Conservation (phyloP, 179 eudicot species). For the Sideroxylon spinosum region DNA sequence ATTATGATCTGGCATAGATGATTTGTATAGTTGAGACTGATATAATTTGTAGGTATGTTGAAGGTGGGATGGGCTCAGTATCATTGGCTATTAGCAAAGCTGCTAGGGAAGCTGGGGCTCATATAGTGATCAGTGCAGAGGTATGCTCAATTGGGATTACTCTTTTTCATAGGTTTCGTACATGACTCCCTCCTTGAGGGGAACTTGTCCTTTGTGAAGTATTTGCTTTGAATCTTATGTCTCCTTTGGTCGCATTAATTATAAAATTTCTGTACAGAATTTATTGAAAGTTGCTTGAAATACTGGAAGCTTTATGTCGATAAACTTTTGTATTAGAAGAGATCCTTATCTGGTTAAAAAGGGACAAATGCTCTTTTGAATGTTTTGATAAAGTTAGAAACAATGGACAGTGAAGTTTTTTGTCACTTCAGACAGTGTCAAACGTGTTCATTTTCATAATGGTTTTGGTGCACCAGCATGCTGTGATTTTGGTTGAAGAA, state of each 20-base stretch:
- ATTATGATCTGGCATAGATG: not conserved
- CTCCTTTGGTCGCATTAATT: not conserved
- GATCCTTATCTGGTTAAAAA: not conserved
- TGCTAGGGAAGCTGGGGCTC: slow-evolving; percentile 90
- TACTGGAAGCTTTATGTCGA: not conserved
- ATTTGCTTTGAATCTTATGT: not conserved
- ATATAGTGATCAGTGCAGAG: slow-evolving; percentile 65
- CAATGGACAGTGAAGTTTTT: not conserved
- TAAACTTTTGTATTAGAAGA: not conserved
- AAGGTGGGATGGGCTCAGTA: slow-evolving; percentile 98
- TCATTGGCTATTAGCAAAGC: slow-evolving; percentile 76
- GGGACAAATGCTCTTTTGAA: not conserved
- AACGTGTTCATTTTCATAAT: not conserved
- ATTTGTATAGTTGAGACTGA: slow-evolving; percentile 18
- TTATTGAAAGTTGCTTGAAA: not conserved
- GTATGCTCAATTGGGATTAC: slow-evolving; percentile 33
- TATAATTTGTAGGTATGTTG: slow-evolving; percentile 63
- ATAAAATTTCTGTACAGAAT: not conserved
- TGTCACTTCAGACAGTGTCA: too few relatives aligned
- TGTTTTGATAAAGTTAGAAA: not conserved
- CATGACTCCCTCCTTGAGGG: not conserved
- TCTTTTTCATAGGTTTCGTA: not conserved
- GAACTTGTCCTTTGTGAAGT: not conserved
- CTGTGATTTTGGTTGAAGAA: not conserved
- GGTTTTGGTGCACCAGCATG: slow-evolving; percentile 1